A percentile compares a stretch with the other conserved stretches of the same genome.
Conservation (phyloP, 2,329 filamentous ascomycete species). For the Daldinia sp. region DNA sequence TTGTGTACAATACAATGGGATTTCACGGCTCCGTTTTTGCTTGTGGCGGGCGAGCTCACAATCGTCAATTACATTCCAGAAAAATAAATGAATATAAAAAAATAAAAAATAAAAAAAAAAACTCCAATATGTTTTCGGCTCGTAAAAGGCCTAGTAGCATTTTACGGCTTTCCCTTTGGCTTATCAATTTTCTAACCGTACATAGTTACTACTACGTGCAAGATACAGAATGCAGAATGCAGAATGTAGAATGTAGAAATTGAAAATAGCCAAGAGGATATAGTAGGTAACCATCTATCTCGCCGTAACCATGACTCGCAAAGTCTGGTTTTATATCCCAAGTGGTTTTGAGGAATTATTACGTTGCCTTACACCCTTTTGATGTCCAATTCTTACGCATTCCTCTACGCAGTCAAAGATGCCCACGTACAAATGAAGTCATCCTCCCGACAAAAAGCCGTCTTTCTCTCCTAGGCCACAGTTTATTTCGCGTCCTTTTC, state of each 20-base stretch:
- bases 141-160: too few species aligned
- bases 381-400: neutral
- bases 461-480: neutral
- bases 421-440: slow-evolving; percentile 8
- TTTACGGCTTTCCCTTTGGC: too few species aligned
- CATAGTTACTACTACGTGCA: neutral
- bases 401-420: neutral
- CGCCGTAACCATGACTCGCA: slow-evolving; percentile 9
- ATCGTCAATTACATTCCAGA: slow-evolving; percentile 1
- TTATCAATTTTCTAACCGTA: neutral
- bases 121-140: neutral
- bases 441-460: slow-evolving; percentile 1
- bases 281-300: too few species aligned
- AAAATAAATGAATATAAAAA: too few species aligned
- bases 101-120: too few species aligned
- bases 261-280: too few species aligned
- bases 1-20: neutral
- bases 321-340: neutral
- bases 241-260: too few species aligned
- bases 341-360: slow-evolving; percentile 10
- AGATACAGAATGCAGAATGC: too few species aligned
- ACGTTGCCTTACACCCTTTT: slow-evolving; percentile 1
- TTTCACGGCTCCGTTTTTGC: neutral
- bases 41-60: neutral
- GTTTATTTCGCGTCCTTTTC: neutral